Percentiles rank a stretch among this genome's conserved stretches.
Conservation (phyloP, 2,329 filamentous ascomycete genomes). For the Verticillium nonalfalfae region DNA sequence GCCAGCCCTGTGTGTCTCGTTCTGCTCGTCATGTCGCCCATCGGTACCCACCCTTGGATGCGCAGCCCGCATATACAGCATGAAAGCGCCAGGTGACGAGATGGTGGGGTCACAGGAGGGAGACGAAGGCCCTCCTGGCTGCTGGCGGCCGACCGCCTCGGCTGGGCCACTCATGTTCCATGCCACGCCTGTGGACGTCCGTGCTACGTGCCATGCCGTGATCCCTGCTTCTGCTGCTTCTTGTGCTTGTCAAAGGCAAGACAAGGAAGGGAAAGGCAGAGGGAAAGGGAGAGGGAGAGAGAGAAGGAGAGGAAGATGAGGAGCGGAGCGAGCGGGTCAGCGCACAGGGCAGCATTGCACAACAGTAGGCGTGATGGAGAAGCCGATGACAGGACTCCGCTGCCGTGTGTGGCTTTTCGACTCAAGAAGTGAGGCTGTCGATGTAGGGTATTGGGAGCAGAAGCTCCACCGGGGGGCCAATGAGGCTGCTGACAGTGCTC, state of each 20-base stretch:
- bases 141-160: not conserved
- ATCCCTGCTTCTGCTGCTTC: not conserved
- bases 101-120: not conserved
- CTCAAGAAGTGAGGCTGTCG: conserved; percentile 26
- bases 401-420: conserved; percentile 6
- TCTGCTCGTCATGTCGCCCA: not conserved
- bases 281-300: not conserved
- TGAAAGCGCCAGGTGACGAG: not conserved
- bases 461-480: conserved; percentile 8
- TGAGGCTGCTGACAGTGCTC: not conserved
- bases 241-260: not conserved
- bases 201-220: not conserved
- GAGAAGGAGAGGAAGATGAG: not conserved
- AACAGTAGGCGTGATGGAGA: conserved; percentile 10
- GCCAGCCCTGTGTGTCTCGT: conserved; percentile 6
- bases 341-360: conserved; percentile 24
- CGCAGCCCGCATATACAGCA: not conserved
- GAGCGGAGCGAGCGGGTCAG: conserved; percentile 2
- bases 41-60: not conserved
- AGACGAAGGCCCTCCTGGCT: not conserved
- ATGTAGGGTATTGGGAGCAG: conserved; percentile 7
- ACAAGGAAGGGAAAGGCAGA: not conserved
- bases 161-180: not conserved
- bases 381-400: conserved; percentile 17
- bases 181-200: not conserved